phyloP scores from a whole-genome alignment of 179 eudicot species.

The Beta corolliflora region DNA sequence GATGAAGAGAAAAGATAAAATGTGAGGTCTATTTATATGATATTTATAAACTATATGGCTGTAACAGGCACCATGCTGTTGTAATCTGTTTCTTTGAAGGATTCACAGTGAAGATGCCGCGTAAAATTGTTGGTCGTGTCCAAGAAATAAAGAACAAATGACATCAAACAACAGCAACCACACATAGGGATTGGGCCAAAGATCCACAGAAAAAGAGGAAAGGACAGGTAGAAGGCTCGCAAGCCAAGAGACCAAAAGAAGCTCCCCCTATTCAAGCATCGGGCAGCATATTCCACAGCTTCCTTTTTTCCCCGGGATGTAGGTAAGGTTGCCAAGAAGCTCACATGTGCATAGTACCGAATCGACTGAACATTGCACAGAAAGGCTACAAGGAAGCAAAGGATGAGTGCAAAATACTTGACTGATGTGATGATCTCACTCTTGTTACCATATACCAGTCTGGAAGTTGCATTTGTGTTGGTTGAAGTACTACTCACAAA shows the following conservation, averaged over 20 bases:
- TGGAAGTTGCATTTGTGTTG: slow-evolving; percentile 31
- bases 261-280: slow-evolving; percentile 63
- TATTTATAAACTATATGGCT: not conserved
- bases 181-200: slow-evolving; percentile 83
- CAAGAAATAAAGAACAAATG: slow-evolving; percentile 62
- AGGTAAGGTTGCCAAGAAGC: slow-evolving; percentile 68
- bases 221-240: slow-evolving; percentile 77
- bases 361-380: slow-evolving; percentile 68
- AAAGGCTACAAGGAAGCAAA: slow-evolving; percentile 84
- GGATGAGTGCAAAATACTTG: slow-evolving; percentile 63
- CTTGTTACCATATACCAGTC: slow-evolving; percentile 46
- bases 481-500: slow-evolving; percentile 59
- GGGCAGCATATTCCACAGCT: slow-evolving; percentile 57
- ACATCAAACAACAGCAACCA: slow-evolving; percentile 46
- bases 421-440: slow-evolving; percentile 39
- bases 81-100: slow-evolving; percentile 33
- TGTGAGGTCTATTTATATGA: not conserved
- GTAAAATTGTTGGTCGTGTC: slow-evolving; percentile 67
- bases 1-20: not conserved
- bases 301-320: slow-evolving; percentile 38
- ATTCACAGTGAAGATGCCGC: slow-evolving; percentile 43
- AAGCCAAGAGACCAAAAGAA: slow-evolving; percentile 77
- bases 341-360: slow-evolving; percentile 75
- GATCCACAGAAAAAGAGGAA: slow-evolving; percentile 78
- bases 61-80: slow-evolving; percentile 9